Evolutionary conservation across 2,329 filamentous ascomycete genomes (phyloP).

Genomic region (Botrytis aclada): DNA sequence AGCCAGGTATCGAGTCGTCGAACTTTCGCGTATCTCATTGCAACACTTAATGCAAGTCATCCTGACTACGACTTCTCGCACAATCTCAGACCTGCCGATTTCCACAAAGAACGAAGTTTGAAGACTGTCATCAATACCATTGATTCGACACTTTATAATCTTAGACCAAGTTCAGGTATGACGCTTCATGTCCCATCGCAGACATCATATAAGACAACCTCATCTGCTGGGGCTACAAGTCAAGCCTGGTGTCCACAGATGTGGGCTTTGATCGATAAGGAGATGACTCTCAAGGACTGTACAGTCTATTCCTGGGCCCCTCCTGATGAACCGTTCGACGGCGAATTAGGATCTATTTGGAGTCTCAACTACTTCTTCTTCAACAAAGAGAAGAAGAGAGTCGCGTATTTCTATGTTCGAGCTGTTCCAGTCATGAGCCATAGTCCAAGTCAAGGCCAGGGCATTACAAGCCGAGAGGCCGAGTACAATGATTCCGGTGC

Average conservation of each 20-base stretch:
- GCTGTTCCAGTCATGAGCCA: constrained; percentile 76
- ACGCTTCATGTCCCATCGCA: constrained; percentile 39
- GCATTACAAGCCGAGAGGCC: constrained; percentile 32
- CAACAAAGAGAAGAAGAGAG: constrained; percentile 86
- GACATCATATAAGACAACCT: constrained; percentile 40
- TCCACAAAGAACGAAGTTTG: constrained; percentile 77
- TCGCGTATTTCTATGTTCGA: constrained; percentile 89
- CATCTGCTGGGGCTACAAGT: constrained; percentile 44
- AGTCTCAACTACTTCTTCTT: constrained; percentile 97
- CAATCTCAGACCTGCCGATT: constrained; percentile 83
- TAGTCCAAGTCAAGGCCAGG: constrained; percentile 49
- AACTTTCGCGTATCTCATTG: constrained; percentile 94
- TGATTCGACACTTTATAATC: constrained; percentile 82
- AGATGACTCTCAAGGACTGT: constrained; percentile 90
- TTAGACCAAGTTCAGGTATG: constrained; percentile 62
- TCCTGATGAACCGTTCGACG: constrained; percentile 84
- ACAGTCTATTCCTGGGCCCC: constrained; percentile 87
- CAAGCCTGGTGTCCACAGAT: constrained; percentile 82
- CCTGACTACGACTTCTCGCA: constrained; percentile 97
- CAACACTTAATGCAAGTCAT: constrained; percentile 93
- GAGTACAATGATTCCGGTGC: constrained; percentile 50
- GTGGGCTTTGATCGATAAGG: constrained; percentile 89
- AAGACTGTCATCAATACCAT: constrained; percentile 81
- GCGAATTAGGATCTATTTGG: constrained; percentile 92
- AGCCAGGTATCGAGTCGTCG: constrained; percentile 84